These are phyloP conservation scores for Thraustotheca clavata DNA, from an alignment of 352 stramenopile species.

Conservation along the genomic window DNA sequence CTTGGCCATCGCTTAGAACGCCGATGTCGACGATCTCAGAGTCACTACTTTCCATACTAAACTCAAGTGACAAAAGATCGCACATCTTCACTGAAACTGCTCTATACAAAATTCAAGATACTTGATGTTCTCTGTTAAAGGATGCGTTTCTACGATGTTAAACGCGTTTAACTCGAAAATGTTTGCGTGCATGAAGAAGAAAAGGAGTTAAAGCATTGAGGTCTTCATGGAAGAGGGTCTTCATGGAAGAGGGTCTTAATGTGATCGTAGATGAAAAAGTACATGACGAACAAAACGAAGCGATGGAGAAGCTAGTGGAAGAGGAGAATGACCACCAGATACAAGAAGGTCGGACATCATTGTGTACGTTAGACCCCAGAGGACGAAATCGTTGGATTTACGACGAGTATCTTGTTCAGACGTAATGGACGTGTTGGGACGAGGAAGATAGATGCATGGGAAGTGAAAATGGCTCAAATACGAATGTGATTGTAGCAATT, in stretches of 20 bases:
- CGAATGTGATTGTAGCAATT: conserved; percentile 24
- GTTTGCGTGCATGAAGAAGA: too few relatives aligned
- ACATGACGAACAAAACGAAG: neutral
- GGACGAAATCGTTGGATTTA: conserved; percentile 56
- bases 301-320: neutral
- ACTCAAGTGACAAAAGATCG: neutral
- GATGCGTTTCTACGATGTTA: too few relatives aligned
- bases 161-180: too few relatives aligned
- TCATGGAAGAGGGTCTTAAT: too few relatives aligned
- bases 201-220: too few relatives aligned
- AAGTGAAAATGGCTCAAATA: conserved; percentile 53
- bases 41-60: neutral
- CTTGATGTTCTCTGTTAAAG: too few relatives aligned
- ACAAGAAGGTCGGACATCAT: conserved; percentile 50
- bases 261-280: neutral
- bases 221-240: too few relatives aligned
- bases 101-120: too few relatives aligned
- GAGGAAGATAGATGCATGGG: conserved; percentile 63
- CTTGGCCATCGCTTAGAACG: neutral
- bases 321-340: conserved; percentile 20
- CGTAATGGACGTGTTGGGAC: too few relatives aligned
- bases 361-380: conserved; percentile 77
- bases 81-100: too few relatives aligned
- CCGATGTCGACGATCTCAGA: neutral
- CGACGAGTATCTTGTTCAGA: conserved; percentile 28